These are phyloP conservation scores for Suillus tomentosus DNA, from an alignment of 768 basidiomycete genomes.

Conservation along the genomic window DNA sequence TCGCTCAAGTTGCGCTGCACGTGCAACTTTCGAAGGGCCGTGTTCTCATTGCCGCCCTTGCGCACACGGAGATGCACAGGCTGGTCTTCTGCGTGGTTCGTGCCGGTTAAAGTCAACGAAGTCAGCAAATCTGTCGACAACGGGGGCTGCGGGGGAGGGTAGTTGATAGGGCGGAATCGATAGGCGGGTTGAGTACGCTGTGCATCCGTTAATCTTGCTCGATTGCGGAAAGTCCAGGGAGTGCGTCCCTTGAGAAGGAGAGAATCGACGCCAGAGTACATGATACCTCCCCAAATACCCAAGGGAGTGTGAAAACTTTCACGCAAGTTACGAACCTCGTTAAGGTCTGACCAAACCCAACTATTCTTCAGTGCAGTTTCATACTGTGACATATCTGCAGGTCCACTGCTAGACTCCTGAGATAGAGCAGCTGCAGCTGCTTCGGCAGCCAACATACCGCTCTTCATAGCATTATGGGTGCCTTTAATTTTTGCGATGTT, in stretches of 20 bases:
- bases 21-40: constrained; percentile 56
- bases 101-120: constrained; percentile 85
- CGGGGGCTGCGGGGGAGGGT: constrained; percentile 86
- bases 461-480: constrained; percentile 99
- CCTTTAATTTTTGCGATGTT: constrained; percentile 99
- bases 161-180: constrained; percentile 73
- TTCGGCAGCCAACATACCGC: constrained; percentile 96
- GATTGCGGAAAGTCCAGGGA: constrained; percentile 91
- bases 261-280: constrained; percentile 88
- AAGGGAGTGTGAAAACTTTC: constrained; percentile 83
- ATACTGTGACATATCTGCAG: constrained; percentile 73
- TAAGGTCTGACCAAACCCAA: constrained; percentile 85
- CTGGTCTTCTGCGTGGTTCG: constrained; percentile 97
- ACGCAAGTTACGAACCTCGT: constrained; percentile 89
- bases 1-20: constrained; percentile 73
- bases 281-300: constrained; percentile 85
- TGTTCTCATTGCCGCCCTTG: constrained; percentile 40
- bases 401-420: constrained; percentile 20
- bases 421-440: constrained; percentile 68
- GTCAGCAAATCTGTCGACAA: constrained; percentile 94
- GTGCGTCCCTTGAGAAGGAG: constrained; percentile 81
- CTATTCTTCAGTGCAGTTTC: constrained; percentile 67
- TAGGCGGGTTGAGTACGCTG: constrained; percentile 69
- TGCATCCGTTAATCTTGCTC: constrained; percentile 55
- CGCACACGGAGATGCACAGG: constrained; percentile 83